Percentiles rank a stretch among this genome's conserved stretches.
phyloP scores from a whole-genome alignment of 768 basidiomycete species.

The Phylloporus sp. region DNA sequence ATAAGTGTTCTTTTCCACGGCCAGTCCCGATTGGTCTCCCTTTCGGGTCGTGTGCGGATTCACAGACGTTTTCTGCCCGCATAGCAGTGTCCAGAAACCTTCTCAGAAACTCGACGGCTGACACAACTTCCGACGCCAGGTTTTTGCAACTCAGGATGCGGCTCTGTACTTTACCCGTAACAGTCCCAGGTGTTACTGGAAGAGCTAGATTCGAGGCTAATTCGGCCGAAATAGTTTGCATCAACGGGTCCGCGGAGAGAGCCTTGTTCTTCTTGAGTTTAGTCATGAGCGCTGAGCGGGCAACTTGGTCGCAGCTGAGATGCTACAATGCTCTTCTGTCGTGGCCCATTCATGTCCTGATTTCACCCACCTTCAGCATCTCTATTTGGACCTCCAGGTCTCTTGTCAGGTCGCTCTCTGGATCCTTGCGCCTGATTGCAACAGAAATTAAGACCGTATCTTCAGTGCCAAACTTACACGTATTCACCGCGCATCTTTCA shows the following conservation, averaged over 20 bases:
- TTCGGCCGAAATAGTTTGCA: constrained; percentile 47
- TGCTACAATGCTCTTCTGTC: constrained; percentile 41
- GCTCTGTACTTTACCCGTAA: constrained; percentile 59
- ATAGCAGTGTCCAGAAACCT: constrained; percentile 34
- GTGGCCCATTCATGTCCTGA: background rate
- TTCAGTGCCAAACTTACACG: background rate
- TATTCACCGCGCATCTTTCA: constrained; percentile 63
- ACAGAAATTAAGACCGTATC: constrained; percentile 1
- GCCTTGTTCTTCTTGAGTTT: constrained; percentile 72
- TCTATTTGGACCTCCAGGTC: constrained; percentile 60
- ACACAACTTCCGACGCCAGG: constrained; percentile 56
- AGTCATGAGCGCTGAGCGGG: constrained; percentile 59
- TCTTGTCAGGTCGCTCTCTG: constrained; percentile 35
- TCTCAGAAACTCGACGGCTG: constrained; percentile 49
- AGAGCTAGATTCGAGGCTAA: constrained; percentile 35
- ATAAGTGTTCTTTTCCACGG: background rate
- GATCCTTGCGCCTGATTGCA: constrained; percentile 33
- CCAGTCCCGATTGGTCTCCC: constrained; percentile 3
- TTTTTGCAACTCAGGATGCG: constrained; percentile 74
- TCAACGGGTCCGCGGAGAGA: constrained; percentile 46
- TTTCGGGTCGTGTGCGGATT: constrained; percentile 13
- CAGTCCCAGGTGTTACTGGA: constrained; percentile 39
- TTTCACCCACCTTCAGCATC: constrained; percentile 55
- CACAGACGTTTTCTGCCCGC: constrained; percentile 14
- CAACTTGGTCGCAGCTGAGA: constrained; percentile 55